Conservation (phyloP, 176 grass and related monocot genomes). For the Urochloa ruziziensis region DNA sequence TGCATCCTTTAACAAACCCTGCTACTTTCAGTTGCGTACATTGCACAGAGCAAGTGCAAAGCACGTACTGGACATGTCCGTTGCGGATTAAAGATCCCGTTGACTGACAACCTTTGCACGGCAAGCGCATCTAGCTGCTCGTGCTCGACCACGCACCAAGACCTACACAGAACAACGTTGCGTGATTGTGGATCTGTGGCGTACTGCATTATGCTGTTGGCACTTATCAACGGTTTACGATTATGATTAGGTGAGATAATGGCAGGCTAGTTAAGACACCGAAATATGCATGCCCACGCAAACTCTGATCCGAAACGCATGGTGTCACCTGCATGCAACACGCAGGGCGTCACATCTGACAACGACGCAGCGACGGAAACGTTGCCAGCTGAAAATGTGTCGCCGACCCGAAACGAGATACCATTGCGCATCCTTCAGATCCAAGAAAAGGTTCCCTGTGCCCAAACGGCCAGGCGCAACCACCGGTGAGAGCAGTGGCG, state of each 20-base stretch:
- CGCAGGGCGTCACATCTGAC: not conserved
- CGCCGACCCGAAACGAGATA: not conserved
- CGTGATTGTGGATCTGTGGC: too few relatives aligned
- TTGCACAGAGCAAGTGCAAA: not conserved
- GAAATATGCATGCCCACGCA: not conserved
- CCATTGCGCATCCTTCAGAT: constrained; percentile 28
- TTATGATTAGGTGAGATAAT: not conserved
- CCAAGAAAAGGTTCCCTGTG: constrained; percentile 31
- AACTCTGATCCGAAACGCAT: not conserved
- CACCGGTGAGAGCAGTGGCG: not conserved
- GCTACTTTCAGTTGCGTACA: not conserved
- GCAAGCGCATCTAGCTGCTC: not conserved
- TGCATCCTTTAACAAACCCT: too few relatives aligned
- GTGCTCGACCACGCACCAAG: not conserved
- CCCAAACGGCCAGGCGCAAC: not conserved
- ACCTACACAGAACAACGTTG: too few relatives aligned
- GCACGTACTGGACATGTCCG: not conserved
- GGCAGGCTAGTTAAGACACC: not conserved
- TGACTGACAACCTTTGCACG: not conserved
- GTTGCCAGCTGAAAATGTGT: not conserved
- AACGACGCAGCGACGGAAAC: not conserved
- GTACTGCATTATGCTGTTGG: not conserved
- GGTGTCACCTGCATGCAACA: not conserved
- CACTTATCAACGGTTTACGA: not conserved
- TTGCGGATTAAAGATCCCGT: not conserved